Conservation (phyloP, 2,329 filamentous ascomycete species). For the Xylaria sp. region DNA sequence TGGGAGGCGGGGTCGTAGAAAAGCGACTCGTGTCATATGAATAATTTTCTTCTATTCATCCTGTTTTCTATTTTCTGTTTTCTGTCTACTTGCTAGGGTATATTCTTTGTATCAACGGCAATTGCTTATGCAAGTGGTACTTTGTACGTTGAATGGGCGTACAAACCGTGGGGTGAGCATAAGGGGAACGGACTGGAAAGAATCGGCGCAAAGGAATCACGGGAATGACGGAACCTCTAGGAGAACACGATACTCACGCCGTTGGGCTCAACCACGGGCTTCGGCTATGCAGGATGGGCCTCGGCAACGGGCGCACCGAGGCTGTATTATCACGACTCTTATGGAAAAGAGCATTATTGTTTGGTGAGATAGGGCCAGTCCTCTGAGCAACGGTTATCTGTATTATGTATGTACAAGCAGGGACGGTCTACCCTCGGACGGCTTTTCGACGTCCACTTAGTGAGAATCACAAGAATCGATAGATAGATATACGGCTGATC, state of each 20-base stretch:
- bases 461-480: background rate
- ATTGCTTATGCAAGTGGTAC: background rate
- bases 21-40: background rate
- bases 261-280: background rate
- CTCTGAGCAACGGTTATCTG: constrained; percentile 6
- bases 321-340: background rate
- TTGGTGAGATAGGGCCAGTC: background rate
- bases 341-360: background rate
- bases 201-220: background rate
- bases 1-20: constrained; percentile 49
- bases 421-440: background rate
- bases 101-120: background rate
- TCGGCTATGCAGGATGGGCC: background rate
- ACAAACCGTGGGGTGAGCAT: background rate
- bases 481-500: background rate
- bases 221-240: background rate
- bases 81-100: background rate
- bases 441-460: constrained; percentile 2
- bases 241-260: background rate
- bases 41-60: background rate
- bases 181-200: background rate
- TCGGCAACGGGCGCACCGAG: constrained; percentile 9
- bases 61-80: background rate
- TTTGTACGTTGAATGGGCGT: background rate
- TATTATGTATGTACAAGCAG: constrained; percentile 5